Conservation (phyloP, 805 yeast genomes). For the Candida nitratophila region DNA sequence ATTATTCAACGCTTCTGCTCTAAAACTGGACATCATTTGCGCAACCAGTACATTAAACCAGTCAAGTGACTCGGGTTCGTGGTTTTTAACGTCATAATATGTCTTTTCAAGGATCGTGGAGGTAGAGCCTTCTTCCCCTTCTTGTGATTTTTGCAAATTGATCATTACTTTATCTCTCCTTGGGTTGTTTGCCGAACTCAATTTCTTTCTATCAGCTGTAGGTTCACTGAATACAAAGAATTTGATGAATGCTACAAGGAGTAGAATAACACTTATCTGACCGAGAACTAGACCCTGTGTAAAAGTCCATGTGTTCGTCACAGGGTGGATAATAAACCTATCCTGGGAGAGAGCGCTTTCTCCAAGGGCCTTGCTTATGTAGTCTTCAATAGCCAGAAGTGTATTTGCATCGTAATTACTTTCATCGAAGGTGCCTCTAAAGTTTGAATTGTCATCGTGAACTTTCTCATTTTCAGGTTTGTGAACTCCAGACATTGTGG, state of each 20-base stretch:
- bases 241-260: conserved; percentile 58
- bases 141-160: conserved; percentile 7
- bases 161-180: conserved; percentile 15
- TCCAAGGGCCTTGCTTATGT: background rate
- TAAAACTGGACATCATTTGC: conserved; percentile 77
- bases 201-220: conserved; percentile 28
- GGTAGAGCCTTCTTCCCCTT: conserved; percentile 12
- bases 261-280: conserved; percentile 61
- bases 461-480: too few relatives aligned
- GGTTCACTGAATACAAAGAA: conserved; percentile 74
- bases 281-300: conserved; percentile 72
- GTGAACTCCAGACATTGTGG: too few relatives aligned
- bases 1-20: conserved; percentile 81
- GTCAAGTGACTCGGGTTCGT: conserved; percentile 84
- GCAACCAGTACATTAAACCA: conserved; percentile 96
- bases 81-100: conserved; percentile 83
- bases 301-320: conserved; percentile 46
- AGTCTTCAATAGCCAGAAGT: background rate
- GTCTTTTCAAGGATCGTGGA: conserved; percentile 74
- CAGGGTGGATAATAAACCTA: background rate
- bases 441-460: too few relatives aligned
- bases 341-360: background rate
- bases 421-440: too few relatives aligned
- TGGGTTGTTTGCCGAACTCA: conserved; percentile 6
- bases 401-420: background rate